These are phyloP conservation scores for Apiotrichum montevideense DNA, from an alignment of 1,284 basidiomycete species.

Conservation along the genomic window DNA sequence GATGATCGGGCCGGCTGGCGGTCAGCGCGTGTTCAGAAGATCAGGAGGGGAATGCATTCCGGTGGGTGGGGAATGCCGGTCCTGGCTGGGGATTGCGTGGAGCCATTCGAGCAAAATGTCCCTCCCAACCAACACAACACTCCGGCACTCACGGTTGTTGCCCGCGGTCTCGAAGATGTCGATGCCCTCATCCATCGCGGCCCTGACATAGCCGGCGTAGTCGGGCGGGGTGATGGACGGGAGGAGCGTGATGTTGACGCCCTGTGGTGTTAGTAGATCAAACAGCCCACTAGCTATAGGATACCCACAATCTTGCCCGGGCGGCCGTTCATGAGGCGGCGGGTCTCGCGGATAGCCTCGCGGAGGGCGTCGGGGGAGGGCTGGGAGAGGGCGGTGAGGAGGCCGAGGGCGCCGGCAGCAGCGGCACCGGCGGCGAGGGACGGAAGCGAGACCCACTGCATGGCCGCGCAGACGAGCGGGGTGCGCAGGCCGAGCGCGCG, in stretches of 20 bases:
- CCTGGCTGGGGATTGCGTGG: too few species aligned
- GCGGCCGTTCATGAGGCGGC: conserved; percentile 52
- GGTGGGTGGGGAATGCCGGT: neutral
- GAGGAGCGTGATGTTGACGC: conserved; percentile 86
- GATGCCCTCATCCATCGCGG: conserved; percentile 81
- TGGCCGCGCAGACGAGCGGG: conserved; percentile 16
- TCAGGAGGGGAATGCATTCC: neutral
- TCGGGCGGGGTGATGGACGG: conserved; percentile 88
- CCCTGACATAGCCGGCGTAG: conserved; percentile 71
- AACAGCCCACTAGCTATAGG: conserved; percentile 1
- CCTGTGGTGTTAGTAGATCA: conserved; percentile 39
- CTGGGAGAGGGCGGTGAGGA: conserved; percentile 80
- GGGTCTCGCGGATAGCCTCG: conserved; percentile 74
- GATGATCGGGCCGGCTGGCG: conserved; percentile 66
- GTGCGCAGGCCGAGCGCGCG: conserved; percentile 39
- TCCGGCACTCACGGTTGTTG: conserved; percentile 62
- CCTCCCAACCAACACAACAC: too few species aligned
- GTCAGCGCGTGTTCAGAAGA: neutral
- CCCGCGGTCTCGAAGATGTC: conserved; percentile 89
- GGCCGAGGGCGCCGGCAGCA: conserved; percentile 78
- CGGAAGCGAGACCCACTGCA: conserved; percentile 39
- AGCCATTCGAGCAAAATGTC: too few species aligned
- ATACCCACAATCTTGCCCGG: conserved; percentile 58
- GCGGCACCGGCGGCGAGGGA: conserved; percentile 61
- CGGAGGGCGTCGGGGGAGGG: conserved; percentile 76